Evolutionary conservation across 352 stramenopile species (phyloP).

Genomic region (Pythium apleroticum): DNA sequence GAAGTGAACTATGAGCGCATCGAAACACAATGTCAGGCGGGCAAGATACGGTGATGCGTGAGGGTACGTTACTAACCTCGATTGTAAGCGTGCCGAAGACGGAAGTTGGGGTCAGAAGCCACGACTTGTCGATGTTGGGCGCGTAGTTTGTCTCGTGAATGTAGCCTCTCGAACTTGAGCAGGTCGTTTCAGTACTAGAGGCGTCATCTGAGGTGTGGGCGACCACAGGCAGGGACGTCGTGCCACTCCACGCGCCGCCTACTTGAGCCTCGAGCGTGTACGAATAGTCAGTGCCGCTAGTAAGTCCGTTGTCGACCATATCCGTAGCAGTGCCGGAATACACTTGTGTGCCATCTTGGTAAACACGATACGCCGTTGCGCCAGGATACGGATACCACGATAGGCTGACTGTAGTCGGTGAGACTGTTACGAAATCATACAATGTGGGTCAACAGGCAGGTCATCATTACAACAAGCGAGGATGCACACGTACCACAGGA

Average conservation of each 20-base stretch:
- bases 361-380: constrained; percentile 40
- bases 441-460: background rate
- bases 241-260: constrained; percentile 1
- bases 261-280: constrained; percentile 18
- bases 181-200: constrained; percentile 22
- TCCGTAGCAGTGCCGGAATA: constrained; percentile 8
- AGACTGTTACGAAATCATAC: constrained; percentile 30
- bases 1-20: constrained; percentile 37
- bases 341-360: constrained; percentile 29
- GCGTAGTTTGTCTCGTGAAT: constrained; percentile 41
- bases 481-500: constrained; percentile 33
- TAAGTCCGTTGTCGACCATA: constrained; percentile 19
- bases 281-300: background rate
- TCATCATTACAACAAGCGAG: background rate
- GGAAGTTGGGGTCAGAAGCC: constrained; percentile 35
- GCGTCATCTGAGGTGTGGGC: constrained; percentile 10
- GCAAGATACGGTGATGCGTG: too few relatives aligned
- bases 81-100: constrained; percentile 25
- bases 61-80: constrained; percentile 17
- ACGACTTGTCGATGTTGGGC: constrained; percentile 32
- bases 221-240: background rate
- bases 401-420: constrained; percentile 32
- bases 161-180: constrained; percentile 23
- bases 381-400: constrained; percentile 43
- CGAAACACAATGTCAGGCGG: too few relatives aligned